A percentile compares a stretch with the other conserved stretches of the same genome.
phyloP scores from a whole-genome alignment of 2,329 filamentous ascomycete species.

The Penicillium sp. region DNA sequence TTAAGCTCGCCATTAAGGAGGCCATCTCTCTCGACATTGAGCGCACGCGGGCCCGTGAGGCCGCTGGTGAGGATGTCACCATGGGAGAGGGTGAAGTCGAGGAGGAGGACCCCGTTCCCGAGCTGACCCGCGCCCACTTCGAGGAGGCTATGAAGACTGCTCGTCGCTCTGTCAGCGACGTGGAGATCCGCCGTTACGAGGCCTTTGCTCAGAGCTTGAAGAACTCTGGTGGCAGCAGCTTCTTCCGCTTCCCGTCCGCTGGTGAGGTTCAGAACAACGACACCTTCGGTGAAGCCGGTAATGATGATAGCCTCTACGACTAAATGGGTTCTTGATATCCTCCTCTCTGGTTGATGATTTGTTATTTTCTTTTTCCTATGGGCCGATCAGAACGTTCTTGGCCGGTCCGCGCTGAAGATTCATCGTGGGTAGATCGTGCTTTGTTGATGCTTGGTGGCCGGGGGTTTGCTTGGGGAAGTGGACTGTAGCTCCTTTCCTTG shows the following conservation, averaged over 20 bases:
- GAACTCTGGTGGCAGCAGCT: slow-evolving; percentile 90
- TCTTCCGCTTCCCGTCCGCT: slow-evolving; percentile 89
- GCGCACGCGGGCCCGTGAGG: slow-evolving; percentile 85
- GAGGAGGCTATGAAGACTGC: slow-evolving; percentile 98
- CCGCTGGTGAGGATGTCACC: slow-evolving; percentile 70
- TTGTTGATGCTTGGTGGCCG: slow-evolving; percentile 11
- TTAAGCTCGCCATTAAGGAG: slow-evolving; percentile 99
- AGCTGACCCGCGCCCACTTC: slow-evolving; percentile 95
- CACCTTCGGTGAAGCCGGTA: slow-evolving; percentile 80
- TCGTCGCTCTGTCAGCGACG: slow-evolving; percentile 89
- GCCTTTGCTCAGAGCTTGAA: slow-evolving; percentile 99
- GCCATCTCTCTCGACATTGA: slow-evolving; percentile 87
- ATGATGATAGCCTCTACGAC: slow-evolving; percentile 97
- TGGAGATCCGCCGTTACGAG: slow-evolving; percentile 97
- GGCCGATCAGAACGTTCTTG: slow-evolving; percentile 14
- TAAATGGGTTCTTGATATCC: slow-evolving; percentile 54
- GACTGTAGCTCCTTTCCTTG: slow-evolving; percentile 18
- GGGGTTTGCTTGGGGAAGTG: slow-evolving; percentile 23
- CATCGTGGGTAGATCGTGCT: slow-evolving; percentile 24
- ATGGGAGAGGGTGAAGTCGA: slow-evolving; percentile 70
- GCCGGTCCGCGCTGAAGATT: slow-evolving; percentile 17
- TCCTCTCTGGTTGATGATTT: slow-evolving; percentile 24
- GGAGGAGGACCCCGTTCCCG: slow-evolving; percentile 87
- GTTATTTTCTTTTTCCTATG: slow-evolving; percentile 6
- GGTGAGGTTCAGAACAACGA: slow-evolving; percentile 58